phyloP scores from a whole-genome alignment of 1,139 yeast species.

The Geotrichum citri-aurantii region DNA sequence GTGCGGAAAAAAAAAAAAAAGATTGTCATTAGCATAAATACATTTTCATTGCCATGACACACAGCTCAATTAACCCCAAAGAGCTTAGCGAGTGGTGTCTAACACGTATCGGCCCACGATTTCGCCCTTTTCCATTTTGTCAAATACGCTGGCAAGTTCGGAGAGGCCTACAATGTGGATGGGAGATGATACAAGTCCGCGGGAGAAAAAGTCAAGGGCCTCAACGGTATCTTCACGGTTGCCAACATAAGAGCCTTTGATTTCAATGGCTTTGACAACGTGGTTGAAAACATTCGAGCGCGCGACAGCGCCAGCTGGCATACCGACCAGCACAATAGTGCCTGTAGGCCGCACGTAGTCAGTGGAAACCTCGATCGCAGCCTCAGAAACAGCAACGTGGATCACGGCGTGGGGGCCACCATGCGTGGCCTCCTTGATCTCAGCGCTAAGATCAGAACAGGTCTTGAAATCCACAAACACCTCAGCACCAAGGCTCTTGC shows the following conservation, averaged over 20 bases:
- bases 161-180: slow-evolving; percentile 55
- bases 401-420: slow-evolving; percentile 68
- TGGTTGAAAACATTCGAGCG: slow-evolving; percentile 50
- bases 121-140: slow-evolving; percentile 56
- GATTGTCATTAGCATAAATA: too few species aligned
- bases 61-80: too few species aligned
- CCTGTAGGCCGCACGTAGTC: slow-evolving; percentile 59
- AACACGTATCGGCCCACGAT: slow-evolving; percentile 60
- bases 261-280: slow-evolving; percentile 50
- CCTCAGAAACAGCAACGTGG: slow-evolving; percentile 62
- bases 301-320: slow-evolving; percentile 57
- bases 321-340: slow-evolving; percentile 37
- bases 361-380: slow-evolving; percentile 57
- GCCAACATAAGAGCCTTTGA: slow-evolving; percentile 62
- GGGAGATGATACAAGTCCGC: slow-evolving; percentile 56
- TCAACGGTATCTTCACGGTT: slow-evolving; percentile 64
- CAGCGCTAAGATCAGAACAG: slow-evolving; percentile 43
- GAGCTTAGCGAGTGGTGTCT: slow-evolving; percentile 38
- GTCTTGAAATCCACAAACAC: slow-evolving; percentile 48
- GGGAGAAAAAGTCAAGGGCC: slow-evolving; percentile 56
- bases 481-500: slow-evolving; percentile 54
- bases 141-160: slow-evolving; percentile 49
- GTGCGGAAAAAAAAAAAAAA: too few species aligned
- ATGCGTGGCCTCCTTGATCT: slow-evolving; percentile 47
- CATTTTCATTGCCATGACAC: too few species aligned